These are phyloP conservation scores for Halenospora varia DNA, from an alignment of 495 filamentous ascomycete genomes.

Conservation along the genomic window DNA sequence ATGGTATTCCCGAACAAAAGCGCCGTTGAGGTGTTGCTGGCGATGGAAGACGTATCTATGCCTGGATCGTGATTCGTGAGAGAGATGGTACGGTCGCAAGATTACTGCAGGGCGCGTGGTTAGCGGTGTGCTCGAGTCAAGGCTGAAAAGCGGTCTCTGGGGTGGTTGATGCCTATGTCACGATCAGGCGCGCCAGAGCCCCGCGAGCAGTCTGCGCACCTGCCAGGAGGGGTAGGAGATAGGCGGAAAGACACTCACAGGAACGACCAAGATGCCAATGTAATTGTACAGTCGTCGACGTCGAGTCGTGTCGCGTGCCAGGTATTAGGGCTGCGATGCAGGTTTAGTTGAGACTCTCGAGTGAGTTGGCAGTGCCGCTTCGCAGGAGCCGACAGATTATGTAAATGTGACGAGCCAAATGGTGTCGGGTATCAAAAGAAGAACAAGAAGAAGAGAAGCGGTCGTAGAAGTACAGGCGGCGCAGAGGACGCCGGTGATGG, in stretches of 20 bases:
- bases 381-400: conserved; percentile 5
- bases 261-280: conserved; percentile 5
- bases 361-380: conserved; percentile 13
- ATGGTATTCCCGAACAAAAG: conserved; percentile 7
- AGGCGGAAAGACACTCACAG: conserved; percentile 13
- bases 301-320: conserved; percentile 6
- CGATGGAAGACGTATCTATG: conserved; percentile 12
- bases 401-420: neutral
- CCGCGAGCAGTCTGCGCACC: conserved; percentile 5
- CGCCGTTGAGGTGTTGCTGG: conserved; percentile 11
- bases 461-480: conserved; percentile 13
- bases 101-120: conserved; percentile 11
- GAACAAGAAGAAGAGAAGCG: conserved; percentile 19
- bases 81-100: conserved; percentile 5
- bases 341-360: conserved; percentile 16
- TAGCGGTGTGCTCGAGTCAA: conserved; percentile 6
- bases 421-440: conserved; percentile 23
- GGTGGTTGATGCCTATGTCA: conserved; percentile 14
- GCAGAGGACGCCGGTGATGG: neutral
- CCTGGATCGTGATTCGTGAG: conserved; percentile 20
- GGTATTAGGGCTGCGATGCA: neutral
- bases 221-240: neutral
- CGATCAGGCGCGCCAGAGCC: conserved; percentile 13
- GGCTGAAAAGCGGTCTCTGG: neutral
- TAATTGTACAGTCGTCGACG: conserved; percentile 13